Evolutionary conservation across 75 land plant species (phyloP), one percentile per base, ranked within the genome.

Genomic region (Selaginella tamariscina): DNA sequence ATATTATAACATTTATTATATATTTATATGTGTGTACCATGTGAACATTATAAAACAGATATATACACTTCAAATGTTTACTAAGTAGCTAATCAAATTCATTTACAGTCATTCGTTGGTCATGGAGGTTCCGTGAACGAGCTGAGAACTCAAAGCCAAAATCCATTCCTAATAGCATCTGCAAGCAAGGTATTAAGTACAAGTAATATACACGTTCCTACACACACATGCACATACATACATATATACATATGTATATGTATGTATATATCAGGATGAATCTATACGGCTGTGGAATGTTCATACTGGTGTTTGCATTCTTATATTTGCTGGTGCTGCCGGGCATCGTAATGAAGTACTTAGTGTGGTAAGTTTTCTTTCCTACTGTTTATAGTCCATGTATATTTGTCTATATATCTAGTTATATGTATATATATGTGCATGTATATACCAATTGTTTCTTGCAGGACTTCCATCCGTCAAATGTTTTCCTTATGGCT

Each of bases 341-440:
- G 98, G 98, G 26, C 98, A 94, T 64, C 90, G 98, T 33, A 94
- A 94, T 81, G 96, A 94, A 81, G 98, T 94, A 32, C 75, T 94
- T 23, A 94, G 98, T 79, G 96, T 94, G 67, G 97, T 91, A 74
- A 56, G 72, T 32, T 27, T 68, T 44, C 21, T 27, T 29, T 1
- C 29, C n/a, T n/a, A n/a, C n/a, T n/a, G n/a, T n/a, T n/a, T n/a
- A n/a, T n/a, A n/a, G n/a, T n/a, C n/a, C n/a, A n/a, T n/a, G n/a
- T n/a, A n/a, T n/a, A n/a, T n/a, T n/a, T n/a, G n/a, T n/a, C n/a
- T n/a, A n/a, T n/a, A n/a, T n/a, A n/a, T n/a, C n/a, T n/a, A n/a
- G n/a, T n/a, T n/a, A n/a, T n/a, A n/a, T n/a, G n/a, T n/a, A n/a
- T n/a, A n/a, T n/a, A n/a, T n/a, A n/a, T n/a, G n/a, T n/a, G n/a